A percentile compares a stretch with the other conserved stretches of the same genome.
Conservation (phyloP, 208 protist genomes). For the Trypanosoma theileri region DNA sequence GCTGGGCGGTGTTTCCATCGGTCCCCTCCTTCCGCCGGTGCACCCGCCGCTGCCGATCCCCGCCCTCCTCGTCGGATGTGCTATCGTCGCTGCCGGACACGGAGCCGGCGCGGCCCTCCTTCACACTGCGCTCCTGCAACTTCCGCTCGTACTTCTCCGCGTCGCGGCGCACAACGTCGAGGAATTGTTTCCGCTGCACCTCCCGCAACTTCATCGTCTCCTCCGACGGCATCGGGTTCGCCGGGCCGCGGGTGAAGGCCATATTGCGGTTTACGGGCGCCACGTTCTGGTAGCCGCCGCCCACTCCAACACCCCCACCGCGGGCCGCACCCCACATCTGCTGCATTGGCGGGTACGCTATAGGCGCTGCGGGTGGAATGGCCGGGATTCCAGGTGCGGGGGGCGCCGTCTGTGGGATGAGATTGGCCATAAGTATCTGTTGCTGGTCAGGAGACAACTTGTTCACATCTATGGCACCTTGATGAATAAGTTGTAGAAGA, state of each 20-base stretch:
- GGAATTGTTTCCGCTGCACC: constrained; percentile 80
- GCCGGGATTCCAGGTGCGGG: constrained; percentile 13
- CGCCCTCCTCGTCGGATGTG: constrained; percentile 24
- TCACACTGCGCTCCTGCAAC: constrained; percentile 38
- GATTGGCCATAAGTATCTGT: constrained; percentile 36
- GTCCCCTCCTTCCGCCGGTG: constrained; percentile 2
- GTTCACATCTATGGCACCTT: constrained; percentile 63
- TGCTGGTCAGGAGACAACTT: constrained; percentile 65
- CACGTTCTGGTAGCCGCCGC: neutral
- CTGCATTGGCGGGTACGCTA: constrained; percentile 23
- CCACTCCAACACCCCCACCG: constrained; percentile 7
- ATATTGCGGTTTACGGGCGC: neutral
- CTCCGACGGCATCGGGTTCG: constrained; percentile 58
- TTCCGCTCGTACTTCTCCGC: constrained; percentile 77
- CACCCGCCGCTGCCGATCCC: neutral
- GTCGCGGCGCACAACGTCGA: constrained; percentile 72
- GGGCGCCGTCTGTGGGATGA: constrained; percentile 18
- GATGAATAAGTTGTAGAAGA: constrained; percentile 70
- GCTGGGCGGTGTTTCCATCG: neutral
- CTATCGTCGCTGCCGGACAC: constrained; percentile 31
- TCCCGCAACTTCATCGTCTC: constrained; percentile 76
- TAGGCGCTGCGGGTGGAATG: constrained; percentile 24
- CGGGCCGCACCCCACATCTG: constrained; percentile 24
- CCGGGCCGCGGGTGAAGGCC: constrained; percentile 28
- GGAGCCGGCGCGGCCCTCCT: constrained; percentile 25